Evolutionary conservation across 83 land plant species (phyloP), one percentile per base, ranked within the genome.

Genomic region (Picea abies): DNA sequence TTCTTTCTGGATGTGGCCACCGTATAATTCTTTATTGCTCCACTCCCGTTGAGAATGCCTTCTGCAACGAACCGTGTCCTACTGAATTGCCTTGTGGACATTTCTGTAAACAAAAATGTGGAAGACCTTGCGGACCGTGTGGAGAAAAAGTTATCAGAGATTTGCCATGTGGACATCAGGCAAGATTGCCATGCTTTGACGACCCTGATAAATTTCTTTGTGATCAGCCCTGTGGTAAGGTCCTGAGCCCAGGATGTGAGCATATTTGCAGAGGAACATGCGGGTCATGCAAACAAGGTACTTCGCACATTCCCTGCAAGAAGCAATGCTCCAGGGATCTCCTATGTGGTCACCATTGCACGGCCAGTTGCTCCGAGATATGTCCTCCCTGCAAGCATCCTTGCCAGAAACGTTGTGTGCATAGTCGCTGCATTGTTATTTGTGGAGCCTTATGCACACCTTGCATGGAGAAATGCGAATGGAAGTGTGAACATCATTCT

Each of bases 1-100:
- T n/a, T 26, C 62, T 82, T 10, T 85, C 81, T 25, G 39, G n/a
- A 23, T 85, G 87, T 78, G 85, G 87, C 29, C 85, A 85, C 66
- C 25, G 14, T 3, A 22, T 61, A 20, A 26, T 16, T 9, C 35
- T 85, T 20, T 1, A 0, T 44, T 85, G 85, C 61, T 63, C 81
- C 35, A 29, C 4, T 25, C 0, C 44, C 2, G 35, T 29, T 23
- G 80, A 63, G 16, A 12, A 52, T 47, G 86, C 60, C 35, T 4
- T 66, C 20, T 82, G 85, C 66, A 12, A 7, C 4, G 3, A 23
- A 16, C 85, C 87, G 2, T 85, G 81, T 32, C 0, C 29, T 32
- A 32, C 35, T 32, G 35, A 32, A 32, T 32, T 1, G 0, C 35
- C 35, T 1, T 85, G 86, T 19, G 68, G 79, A 12, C 86, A 85